These are phyloP conservation scores for Pythium scleroteichum DNA, from an alignment of 352 stramenopile genomes.

Conservation along the genomic window DNA sequence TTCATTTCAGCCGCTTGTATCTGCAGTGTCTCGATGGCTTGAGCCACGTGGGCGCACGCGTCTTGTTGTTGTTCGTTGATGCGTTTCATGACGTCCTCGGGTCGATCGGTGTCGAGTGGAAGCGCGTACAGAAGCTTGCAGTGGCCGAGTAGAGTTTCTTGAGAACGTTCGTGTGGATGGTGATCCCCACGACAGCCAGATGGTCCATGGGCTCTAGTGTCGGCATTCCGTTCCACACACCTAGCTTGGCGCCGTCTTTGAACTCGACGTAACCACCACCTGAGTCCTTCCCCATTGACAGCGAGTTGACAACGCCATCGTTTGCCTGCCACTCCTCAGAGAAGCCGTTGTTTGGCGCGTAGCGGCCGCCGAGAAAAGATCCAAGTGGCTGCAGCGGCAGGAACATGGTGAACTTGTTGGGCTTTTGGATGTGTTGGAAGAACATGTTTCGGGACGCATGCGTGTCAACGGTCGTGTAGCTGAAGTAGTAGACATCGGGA, in stretches of 20 bases:
- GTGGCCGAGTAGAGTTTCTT: conserved; percentile 47
- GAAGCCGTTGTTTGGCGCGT: conserved; percentile 35
- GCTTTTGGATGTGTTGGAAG: conserved; percentile 43
- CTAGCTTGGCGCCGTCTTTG: conserved; percentile 32
- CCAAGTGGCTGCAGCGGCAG: conserved; percentile 43
- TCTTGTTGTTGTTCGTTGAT: conserved; percentile 3
- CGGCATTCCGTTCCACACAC: conserved; percentile 57
- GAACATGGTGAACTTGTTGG: conserved; percentile 52
- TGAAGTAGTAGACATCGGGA: conserved; percentile 52
- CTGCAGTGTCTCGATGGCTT: neutral
- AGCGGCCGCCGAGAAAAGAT: conserved; percentile 42
- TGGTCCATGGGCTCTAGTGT: conserved; percentile 50
- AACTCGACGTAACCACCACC: conserved; percentile 30
- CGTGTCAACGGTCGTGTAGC: conserved; percentile 46
- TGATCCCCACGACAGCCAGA: conserved; percentile 43
- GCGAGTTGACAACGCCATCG: conserved; percentile 48
- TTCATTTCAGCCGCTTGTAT: too few relatives aligned
- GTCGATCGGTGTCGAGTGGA: conserved; percentile 32
- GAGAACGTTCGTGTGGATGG: conserved; percentile 45
- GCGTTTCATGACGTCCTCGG: neutral
- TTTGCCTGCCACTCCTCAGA: conserved; percentile 45
- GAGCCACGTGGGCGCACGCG: conserved; percentile 1
- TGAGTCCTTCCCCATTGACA: conserved; percentile 46
- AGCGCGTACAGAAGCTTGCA: conserved; percentile 39
- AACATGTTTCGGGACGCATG: conserved; percentile 37